These are phyloP conservation scores for Daphne laureola DNA, from an alignment of 441 rosid genomes.

Conservation along the genomic window DNA sequence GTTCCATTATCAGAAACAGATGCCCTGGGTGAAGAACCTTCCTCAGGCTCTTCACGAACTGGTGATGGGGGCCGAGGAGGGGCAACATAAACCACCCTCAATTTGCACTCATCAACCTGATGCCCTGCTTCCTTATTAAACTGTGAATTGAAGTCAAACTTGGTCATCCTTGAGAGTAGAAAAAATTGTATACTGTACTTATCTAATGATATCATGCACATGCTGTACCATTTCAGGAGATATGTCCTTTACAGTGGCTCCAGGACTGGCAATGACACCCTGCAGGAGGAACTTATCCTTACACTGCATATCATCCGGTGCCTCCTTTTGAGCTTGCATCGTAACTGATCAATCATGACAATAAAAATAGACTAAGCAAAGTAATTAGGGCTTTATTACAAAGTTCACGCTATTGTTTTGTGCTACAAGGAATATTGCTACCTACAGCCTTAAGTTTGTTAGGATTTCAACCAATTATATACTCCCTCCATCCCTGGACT, in stretches of 20 bases:
- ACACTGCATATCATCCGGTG: slow-evolving; percentile 63
- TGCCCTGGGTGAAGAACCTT: slow-evolving; percentile 72
- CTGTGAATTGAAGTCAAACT: slow-evolving; percentile 23
- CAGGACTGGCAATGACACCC: slow-evolving; percentile 40
- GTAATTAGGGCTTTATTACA: not conserved
- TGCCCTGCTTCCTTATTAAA: slow-evolving; percentile 69
- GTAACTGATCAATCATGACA: slow-evolving; percentile 37
- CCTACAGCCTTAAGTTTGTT: no score
- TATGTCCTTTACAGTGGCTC: slow-evolving; percentile 48
- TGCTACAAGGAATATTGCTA: no score
- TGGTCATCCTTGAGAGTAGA: not conserved
- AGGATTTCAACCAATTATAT: no score
- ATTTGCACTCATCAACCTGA: slow-evolving; percentile 64
- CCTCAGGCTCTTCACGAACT: slow-evolving; percentile 81
- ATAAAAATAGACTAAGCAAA: slow-evolving; percentile 1
- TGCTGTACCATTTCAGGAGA: slow-evolving; percentile 50
- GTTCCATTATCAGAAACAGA: slow-evolving; percentile 59
- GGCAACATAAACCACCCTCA: slow-evolving; percentile 71
- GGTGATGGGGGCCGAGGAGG: slow-evolving; percentile 85
- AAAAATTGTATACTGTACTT: not conserved
- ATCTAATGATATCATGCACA: slow-evolving; percentile 7
- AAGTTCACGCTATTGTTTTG: no score
- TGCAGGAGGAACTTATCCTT: slow-evolving; percentile 73
- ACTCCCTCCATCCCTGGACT: no score
- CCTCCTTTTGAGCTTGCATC: slow-evolving; percentile 83